These are phyloP conservation scores for Thalassiosira exigua DNA, from an alignment of 352 stramenopile genomes.

Conservation along the genomic window DNA sequence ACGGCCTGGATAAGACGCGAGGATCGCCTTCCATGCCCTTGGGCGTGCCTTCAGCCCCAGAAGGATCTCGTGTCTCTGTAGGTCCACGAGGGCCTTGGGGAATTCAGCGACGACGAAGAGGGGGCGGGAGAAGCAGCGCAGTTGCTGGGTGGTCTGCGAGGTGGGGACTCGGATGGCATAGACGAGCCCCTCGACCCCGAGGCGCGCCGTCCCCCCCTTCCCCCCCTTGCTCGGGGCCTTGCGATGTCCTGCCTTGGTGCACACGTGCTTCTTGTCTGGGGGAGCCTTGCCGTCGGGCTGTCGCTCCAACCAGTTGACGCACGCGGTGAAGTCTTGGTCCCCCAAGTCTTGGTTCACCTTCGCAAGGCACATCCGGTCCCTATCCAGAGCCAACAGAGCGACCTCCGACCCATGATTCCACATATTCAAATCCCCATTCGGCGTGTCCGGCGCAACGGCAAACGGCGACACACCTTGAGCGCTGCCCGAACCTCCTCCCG, in stretches of 20 bases:
- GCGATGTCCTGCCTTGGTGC: neutral
- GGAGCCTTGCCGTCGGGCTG: neutral
- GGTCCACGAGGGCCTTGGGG: neutral
- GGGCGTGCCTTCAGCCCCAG: neutral
- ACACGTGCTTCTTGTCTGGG: neutral
- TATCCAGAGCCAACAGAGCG: no score
- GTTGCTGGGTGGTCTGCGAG: neutral
- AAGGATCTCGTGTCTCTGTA: neutral
- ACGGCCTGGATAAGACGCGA: neutral
- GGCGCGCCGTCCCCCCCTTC: no score
- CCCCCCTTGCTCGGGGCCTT: no score
- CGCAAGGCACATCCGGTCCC: no score
- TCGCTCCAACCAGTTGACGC: no score
- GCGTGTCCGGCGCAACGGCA: no score
- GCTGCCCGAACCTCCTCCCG: no score
- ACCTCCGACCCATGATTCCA: no score
- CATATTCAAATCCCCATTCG: no score
- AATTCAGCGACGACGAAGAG: neutral
- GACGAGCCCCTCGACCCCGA: neutral
- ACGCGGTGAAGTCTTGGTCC: no score
- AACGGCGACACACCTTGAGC: no score
- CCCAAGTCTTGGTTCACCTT: no score
- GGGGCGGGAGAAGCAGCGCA: neutral
- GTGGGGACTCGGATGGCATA: neutral
- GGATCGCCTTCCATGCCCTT: neutral